Base-by-base conservation (phyloP, 2,329 filamentous ascomycete genomes). In the Sporothrix brunneoviolacea region DNA sequence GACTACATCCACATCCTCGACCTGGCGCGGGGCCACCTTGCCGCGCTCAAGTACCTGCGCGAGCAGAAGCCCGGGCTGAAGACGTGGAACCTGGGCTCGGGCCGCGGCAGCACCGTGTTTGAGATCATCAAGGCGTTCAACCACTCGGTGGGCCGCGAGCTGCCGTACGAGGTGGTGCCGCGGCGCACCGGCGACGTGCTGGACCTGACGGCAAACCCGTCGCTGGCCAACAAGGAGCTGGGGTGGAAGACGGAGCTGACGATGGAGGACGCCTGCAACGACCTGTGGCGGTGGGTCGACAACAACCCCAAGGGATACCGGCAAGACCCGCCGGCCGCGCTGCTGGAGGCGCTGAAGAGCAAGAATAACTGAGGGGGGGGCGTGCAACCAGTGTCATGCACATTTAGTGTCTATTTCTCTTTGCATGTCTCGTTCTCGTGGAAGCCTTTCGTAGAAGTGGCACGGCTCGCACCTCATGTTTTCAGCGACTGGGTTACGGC, bases 1-100 rank as follows among this genome's bases (percentile, higher is more conserved):
- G 93, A 98, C 73, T 98, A 98, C 77, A 96, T 98, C 69, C 91
- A 96, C 75, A 88, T 96, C 52, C 78, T 95, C 56, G 91, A 96
- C 64, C 82, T 96, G 21, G 88, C 91, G 40, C 80, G 80, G 56
- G 91, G 91, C 55, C 91, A 96, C 68, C 74, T 95, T 52, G 80
- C 88, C 53, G 93, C 94, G 19, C 84, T 98, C 60, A 90, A 93
- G 72, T 88, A 94, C 72, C 84, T 96, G 45, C 86, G 86, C 60
- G 78, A 86, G 58, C 74, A 91, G 59, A 80, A 89, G 62, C 91
- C 93, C 16, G 93, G 93, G 51, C 87, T 96, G 59, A 86, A 88
- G 66, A 91, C 90, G 51, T 98, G 91, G 91, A 98, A 98, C 71
- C 69, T 98, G 59, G 94, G 94, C 52, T 95, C 91, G 1, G 93